Evolutionary conservation across 768 basidiomycete genomes (phyloP), one percentile per base, ranked within the genome.

Genomic region (Suillus decipiens): DNA sequence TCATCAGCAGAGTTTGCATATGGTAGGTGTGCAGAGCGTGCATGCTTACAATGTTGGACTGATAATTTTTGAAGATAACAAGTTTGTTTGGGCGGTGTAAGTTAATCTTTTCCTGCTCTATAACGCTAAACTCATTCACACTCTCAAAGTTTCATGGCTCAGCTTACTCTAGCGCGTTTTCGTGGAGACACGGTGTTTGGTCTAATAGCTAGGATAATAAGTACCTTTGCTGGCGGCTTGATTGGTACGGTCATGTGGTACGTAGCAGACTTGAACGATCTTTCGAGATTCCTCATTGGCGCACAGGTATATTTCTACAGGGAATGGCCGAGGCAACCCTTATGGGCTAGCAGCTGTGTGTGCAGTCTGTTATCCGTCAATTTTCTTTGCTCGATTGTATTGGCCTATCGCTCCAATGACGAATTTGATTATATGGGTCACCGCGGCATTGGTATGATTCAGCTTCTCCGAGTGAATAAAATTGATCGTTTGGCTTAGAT

Each of bases 121-220:
- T 31, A 34, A n/a, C 41, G 22, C 39, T 19, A 17, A 3, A 47
- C 61, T 36, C 48, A 61, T 64, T 50, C 36, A 66, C 55, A 5
- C 14, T 37, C 6, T 33, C 1, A 19, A 61, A 90, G 88, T 19
- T 81, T 92, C 69, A 91, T 92, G 87, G 89, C 84, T 0, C 91
- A 92, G 68, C 76, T 91, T 7, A 89, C 89, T 0, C 73, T 90
- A 0, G 78, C 87, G 10, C 84, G 90, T 19, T 92, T 90, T 69
- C 81, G 88, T 50, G 91, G 90, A 1, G 91, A 93, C 59, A 93
- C 90, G 0, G 81, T 84, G 0, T 89, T 89, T 63, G 88, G 84
- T 2, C 79, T 90, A 15, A 75, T 86, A 5, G 79, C 84, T 1
- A 82, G 91, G 61, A 80, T 90, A 28, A 42, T 82, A 5, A 84